Base-by-base conservation (phyloP, 2,329 filamentous ascomycete species). In the Fusarium sp. region DNA sequence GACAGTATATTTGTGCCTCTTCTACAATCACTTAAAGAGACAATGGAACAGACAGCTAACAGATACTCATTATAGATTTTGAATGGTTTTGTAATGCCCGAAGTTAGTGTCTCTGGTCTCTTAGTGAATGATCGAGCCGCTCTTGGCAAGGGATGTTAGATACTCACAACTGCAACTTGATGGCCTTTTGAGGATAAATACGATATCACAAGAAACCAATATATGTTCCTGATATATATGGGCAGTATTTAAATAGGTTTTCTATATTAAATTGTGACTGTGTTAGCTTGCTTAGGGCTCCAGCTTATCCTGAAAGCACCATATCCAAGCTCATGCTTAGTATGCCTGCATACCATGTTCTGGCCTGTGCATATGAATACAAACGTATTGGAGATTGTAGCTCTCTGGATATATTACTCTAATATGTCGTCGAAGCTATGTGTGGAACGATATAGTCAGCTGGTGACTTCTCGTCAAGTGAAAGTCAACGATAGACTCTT, bases 391-490 rank as follows among this genome's bases (percentile, higher is more conserved):
- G 10, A 37, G 18, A 1, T 10, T n/a, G 0, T 11, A 0, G 3
- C 5, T n/a, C 34, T n/a, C 2, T 7, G 3, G 3, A 4, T 0
- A n/a, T 7, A 37, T n/a, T 2, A 37, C 9, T n/a, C 0, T 12
- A 7, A 37, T 4, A n/a, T 12, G 1, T 7, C 0, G 34, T n/a
- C 0, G 18, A 37, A 7, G 6, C 34, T n/a, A n/a, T n/a, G 18
- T 37, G 18, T 37, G 10, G 34, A 37, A n/a, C 1, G 3, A n/a
- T n/a, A 12, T n/a, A 3, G 6, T 10, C 18, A n/a, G 6, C 6
- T 37, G 3, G 7, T 11, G 2, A 8, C 10, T 18, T 6, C 16
- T 14, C 10, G 16, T 37, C 16, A 10, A 18, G 18, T 18, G 30
- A 51, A 25, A 37, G 16, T 34, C 20, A 2, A 18, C 12, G 10